A percentile compares a stretch with the other conserved stretches of the same genome.
phyloP scores from a whole-genome alignment of 495 filamentous ascomycete species.

The Penicillium psychrofluorescens region DNA sequence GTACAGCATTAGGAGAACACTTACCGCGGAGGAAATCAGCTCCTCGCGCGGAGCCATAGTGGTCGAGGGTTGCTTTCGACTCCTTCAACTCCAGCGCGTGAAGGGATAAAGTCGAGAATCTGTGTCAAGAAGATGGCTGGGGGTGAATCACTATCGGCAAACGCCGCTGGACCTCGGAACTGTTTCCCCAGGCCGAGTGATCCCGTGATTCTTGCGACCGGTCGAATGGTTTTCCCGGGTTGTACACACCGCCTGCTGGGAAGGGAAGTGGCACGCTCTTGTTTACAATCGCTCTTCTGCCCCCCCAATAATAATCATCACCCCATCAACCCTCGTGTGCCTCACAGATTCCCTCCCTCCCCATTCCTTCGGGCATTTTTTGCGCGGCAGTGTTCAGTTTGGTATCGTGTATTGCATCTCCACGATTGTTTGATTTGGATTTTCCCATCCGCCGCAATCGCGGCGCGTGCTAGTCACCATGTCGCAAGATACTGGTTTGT shows the following conservation, averaged over 20 bases:
- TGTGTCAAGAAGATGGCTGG: constrained; percentile 9
- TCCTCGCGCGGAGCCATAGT: constrained; percentile 74
- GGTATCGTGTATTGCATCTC: too few relatives aligned
- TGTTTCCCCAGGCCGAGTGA: constrained; percentile 30
- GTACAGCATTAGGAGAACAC: constrained; percentile 12
- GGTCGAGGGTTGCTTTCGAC: constrained; percentile 10
- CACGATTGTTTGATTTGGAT: too few relatives aligned
- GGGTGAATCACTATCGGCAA: constrained; percentile 18
- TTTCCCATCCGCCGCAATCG: constrained; percentile 17
- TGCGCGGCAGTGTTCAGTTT: too few relatives aligned
- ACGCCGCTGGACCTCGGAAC: constrained; percentile 37
- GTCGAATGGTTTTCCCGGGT: constrained; percentile 10
- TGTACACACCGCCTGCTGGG: constrained; percentile 27
- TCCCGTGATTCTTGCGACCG: constrained; percentile 25
- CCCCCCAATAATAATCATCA: neutral
- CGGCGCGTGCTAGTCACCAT: constrained; percentile 41
- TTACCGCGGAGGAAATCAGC: constrained; percentile 72
- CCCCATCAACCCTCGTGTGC: constrained; percentile 6
- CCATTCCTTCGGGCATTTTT: neutral
- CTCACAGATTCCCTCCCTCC: constrained; percentile 12
- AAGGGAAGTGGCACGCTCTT: constrained; percentile 18
- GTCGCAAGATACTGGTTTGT: constrained; percentile 70
- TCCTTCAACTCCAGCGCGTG: neutral
- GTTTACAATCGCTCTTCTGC: constrained; percentile 19
- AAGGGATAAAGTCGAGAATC: constrained; percentile 8